A percentile compares a stretch with the other conserved stretches of the same genome.
These are phyloP conservation scores for Pleurotus citrinopileatus DNA, from an alignment of 768 basidiomycete genomes.

Conservation along the genomic window DNA sequence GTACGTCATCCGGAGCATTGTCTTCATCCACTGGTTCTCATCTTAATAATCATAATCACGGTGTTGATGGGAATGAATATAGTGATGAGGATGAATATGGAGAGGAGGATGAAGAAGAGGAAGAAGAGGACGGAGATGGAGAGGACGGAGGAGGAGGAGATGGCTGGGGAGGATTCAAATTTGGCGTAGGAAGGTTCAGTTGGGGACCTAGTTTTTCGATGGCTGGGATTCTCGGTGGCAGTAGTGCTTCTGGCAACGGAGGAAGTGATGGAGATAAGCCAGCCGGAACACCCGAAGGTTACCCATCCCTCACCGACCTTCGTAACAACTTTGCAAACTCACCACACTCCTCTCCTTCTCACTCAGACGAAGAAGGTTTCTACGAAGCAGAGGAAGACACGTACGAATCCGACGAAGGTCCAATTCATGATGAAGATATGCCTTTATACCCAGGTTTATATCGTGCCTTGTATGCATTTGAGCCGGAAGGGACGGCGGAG, in stretches of 20 bases:
- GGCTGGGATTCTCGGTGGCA: slow-evolving; percentile 15
- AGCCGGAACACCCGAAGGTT: slow-evolving; percentile 17
- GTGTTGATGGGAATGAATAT: slow-evolving; percentile 9
- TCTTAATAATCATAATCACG: background rate
- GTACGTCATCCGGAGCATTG: background rate
- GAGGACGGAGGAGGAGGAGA: slow-evolving; percentile 23
- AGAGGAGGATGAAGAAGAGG: slow-evolving; percentile 16
- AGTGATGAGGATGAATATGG: slow-evolving; percentile 14
- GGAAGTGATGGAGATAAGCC: slow-evolving; percentile 10
- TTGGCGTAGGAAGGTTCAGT: slow-evolving; percentile 25
- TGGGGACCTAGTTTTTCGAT: slow-evolving; percentile 15
- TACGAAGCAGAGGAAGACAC: slow-evolving; percentile 20
- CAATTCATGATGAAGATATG: slow-evolving; percentile 23
- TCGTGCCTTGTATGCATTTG: slow-evolving; percentile 74
- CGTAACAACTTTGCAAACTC: slow-evolving; percentile 43
- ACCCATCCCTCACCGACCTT: slow-evolving; percentile 42
- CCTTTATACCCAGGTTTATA: slow-evolving; percentile 69
- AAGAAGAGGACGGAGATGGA: slow-evolving; percentile 19
- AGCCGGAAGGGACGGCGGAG: slow-evolving; percentile 80
- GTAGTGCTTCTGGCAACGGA: too few species aligned
- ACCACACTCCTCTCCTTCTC: too few species aligned
- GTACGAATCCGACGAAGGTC: slow-evolving; percentile 22
- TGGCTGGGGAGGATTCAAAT: slow-evolving; percentile 24
- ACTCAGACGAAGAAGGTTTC: slow-evolving; percentile 25
- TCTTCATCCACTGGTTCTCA: slow-evolving; percentile 6